A percentile compares a stretch with the other conserved stretches of the same genome.
Conservation (phyloP, 768 basidiomycete genomes). For the Lactarius vividus region DNA sequence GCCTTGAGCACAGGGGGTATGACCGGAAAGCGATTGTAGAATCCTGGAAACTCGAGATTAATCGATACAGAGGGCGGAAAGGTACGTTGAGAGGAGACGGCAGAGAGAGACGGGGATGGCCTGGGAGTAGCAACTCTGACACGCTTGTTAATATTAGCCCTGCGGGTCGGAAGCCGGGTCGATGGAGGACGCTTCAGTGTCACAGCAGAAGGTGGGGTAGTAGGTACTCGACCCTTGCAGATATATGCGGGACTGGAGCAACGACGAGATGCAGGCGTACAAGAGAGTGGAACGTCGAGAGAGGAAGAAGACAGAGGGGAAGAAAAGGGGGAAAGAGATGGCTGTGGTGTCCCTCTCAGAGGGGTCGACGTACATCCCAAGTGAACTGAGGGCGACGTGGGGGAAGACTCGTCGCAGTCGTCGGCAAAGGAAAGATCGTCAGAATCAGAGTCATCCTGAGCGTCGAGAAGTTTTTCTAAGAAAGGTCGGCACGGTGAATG, state of each 20-base stretch:
- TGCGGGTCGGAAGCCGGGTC: neutral
- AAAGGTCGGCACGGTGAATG: conserved; percentile 14
- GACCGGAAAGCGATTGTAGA: conserved; percentile 70
- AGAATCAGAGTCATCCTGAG: conserved; percentile 23
- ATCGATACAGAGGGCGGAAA: conserved; percentile 51
- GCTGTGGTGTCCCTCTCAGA: conserved; percentile 19
- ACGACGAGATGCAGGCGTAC: conserved; percentile 1
- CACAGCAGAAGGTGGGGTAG: neutral
- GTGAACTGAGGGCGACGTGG: conserved; percentile 16
- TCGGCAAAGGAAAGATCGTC: neutral
- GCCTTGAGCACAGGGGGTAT: conserved; percentile 37
- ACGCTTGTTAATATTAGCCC: neutral
- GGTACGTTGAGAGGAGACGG: conserved; percentile 41
- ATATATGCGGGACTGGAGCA: neutral
- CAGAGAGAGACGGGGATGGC: neutral
- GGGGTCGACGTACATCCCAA: conserved; percentile 24
- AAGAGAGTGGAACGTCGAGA: conserved; percentile 23
- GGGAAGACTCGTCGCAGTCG: conserved; percentile 21
- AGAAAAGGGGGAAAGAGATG: conserved; percentile 22
- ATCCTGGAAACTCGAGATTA: conserved; percentile 51
- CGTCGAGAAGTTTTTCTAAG: conserved; percentile 18
- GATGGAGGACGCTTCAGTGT: conserved; percentile 13
- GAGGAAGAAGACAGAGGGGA: conserved; percentile 22
- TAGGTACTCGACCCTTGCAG: neutral
- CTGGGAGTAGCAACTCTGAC: neutral